Evolutionary conservation across 257 asterid genomes (phyloP), one percentile per base, ranked within the genome.

Genomic region (Nicotiana tabacum): DNA sequence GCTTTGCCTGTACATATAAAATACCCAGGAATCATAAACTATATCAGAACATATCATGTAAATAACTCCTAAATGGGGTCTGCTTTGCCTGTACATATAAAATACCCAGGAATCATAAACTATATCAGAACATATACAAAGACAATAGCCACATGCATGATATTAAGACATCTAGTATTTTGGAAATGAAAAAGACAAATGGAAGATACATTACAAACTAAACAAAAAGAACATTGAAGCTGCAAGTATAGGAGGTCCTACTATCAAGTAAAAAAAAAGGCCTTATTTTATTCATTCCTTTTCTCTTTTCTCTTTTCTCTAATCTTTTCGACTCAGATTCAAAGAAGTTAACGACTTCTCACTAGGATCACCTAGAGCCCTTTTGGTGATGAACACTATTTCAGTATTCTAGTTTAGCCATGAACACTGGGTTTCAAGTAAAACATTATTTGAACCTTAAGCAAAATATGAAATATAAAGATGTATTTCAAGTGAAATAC

Each of bases 21-120:
- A 77, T 43, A 39, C 24, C 21, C 46, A 57, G 33, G 72, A 62
- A 74, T 13, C 43, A 56, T 2, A 61, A 69, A 11, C 6, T 37
- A 32, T 15, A 43, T 16, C 13, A 80, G 66, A 35, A n/a, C 95
- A 92, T 92, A 24, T 91, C 92, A 84, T 87, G 94, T 4, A 92
- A 90, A 86, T 92, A 91, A 89, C 88, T 84, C 90, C 93, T 88
- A 84, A 87, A 91, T 29, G 97, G 97, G 18, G 97, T 93, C 86
- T 93, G 97, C 92, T 85, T 81, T 66, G 91, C 94, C 97, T 91
- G 93, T 82, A 81, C 35, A 85, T 60, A 32, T 15, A 58, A 77
- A 48, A 77, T 43, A 39, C 24, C 21, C 46, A 57, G 33, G 74
- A 62, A 74, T 13, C 46, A 57, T 3, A 61, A 70, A 11, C 6